Conservation (phyloP, 495 filamentous ascomycete species). For the Penicillium herquei region DNA sequence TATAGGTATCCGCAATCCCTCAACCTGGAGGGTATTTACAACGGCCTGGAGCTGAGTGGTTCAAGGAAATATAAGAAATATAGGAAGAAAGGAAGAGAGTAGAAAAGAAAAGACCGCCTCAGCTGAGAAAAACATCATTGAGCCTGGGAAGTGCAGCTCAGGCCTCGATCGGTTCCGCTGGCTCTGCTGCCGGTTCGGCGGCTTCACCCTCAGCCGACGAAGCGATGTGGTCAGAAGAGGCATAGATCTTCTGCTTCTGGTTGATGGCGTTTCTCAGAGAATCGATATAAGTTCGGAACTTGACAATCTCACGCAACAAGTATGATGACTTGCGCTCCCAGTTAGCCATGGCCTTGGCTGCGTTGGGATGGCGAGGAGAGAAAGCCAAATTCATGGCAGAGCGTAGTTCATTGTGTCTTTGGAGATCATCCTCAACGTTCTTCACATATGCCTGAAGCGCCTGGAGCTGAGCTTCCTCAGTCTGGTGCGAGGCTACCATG, state of each 20-base stretch:
- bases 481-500: constrained; percentile 74
- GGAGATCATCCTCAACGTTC: constrained; percentile 80
- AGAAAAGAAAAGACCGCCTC: background rate
- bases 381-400: constrained; percentile 85
- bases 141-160: background rate
- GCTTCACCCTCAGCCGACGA: background rate
- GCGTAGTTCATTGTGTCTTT: constrained; percentile 82
- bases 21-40: constrained; percentile 20
- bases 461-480: constrained; percentile 77
- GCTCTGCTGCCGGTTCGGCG: background rate
- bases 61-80: background rate
- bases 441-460: constrained; percentile 75
- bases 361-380: constrained; percentile 80
- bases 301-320: constrained; percentile 90
- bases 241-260: constrained; percentile 55
- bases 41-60: constrained; percentile 1
- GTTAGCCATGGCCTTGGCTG: constrained; percentile 80
- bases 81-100: background rate
- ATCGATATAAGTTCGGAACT: constrained; percentile 94
- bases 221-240: constrained; percentile 26
- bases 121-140: background rate
- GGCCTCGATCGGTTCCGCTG: background rate
- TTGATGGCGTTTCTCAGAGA: constrained; percentile 59
- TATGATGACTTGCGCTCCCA: constrained; percentile 96
- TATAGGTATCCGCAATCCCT: constrained; percentile 3